Percentiles rank a stretch among this genome's conserved stretches.
Conservation (phyloP, 306 rosid species). For the Prunus padus region DNA sequence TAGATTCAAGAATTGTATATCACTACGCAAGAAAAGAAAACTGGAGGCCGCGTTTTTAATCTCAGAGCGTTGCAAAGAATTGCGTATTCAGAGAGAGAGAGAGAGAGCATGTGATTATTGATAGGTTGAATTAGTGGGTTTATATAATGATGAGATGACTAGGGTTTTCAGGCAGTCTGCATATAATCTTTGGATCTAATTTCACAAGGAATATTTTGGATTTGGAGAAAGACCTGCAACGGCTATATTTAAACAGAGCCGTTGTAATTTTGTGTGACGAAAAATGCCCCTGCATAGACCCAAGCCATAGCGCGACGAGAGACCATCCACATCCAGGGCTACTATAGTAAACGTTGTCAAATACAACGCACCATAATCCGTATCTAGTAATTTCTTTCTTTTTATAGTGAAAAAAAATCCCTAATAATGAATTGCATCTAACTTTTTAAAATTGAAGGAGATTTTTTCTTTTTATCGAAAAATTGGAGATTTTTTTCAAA, state of each 20-base stretch:
- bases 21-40: neutral
- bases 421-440: too few species aligned
- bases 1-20: neutral
- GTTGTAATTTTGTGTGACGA: constrained; percentile 21
- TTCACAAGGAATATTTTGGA: neutral
- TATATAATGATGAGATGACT: constrained; percentile 9
- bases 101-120: neutral
- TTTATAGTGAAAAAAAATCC: too few species aligned
- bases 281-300: constrained; percentile 12
- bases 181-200: too few species aligned
- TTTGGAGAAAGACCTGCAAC: constrained; percentile 11
- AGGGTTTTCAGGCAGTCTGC: constrained; percentile 3
- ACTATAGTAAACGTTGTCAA: neutral
- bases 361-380: neutral
- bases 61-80: neutral
- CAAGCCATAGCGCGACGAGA: neutral
- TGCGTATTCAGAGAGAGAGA: constrained; percentile 5
- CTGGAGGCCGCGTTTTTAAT: neutral
- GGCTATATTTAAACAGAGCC: constrained; percentile 18
- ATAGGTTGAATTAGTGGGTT: neutral
- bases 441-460: too few species aligned
- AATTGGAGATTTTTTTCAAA: too few species aligned
- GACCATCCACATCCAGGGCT: neutral
- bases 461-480: too few species aligned
- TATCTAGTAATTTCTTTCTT: too few species aligned